Base-by-base conservation (phyloP, 2,329 filamentous ascomycete species). In the Hypomyces perniciosus region DNA sequence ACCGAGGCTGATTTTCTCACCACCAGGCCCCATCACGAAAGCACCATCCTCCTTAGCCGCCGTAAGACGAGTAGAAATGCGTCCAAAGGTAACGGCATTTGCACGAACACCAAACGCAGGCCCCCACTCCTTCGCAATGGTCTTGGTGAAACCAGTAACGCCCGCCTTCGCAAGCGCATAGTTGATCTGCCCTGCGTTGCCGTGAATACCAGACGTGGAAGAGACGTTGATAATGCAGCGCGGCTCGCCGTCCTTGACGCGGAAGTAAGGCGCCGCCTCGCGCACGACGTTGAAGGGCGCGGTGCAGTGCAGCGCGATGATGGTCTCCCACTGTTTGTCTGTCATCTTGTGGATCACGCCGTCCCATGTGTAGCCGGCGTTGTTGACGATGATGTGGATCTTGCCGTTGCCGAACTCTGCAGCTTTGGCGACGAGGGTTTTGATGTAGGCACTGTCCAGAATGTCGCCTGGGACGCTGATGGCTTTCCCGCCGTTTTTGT, bases 311-410 rank as follows among this genome's bases (percentile, higher is more conserved):
- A 95, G 77, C 26, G 85, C 82, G 30, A 95, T 72, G 66, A 96
- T 95, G 46, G 86, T 90, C 56, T 93, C 86, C 88, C 88, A 95
- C 76, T 95, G 89, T 73, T 88, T 88, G 74, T 95, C 88, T 12
- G 84, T 87, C 76, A 90, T 92, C 77, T 93, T 95, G 76, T 95
- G 88, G 58, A 95, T 90, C 37, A 95, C 89, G 6, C 86, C 90
- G 67, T 96, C 90, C 88, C 90, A 95, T 1, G 90, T 95, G 71
- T 89, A 95, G 39, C 89, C 90, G 1, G 90, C 90, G 66, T 95
- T 95, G 71, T 95, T 95, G 53, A 95, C 87, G 51, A 95, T 85
- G 65, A 93, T 86, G 68, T 95, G 86, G 56, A 96, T 90, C 75
- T 95, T 95, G 62, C 89, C 90, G 57, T 79, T 74, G 52, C 90